phyloP scores from a whole-genome alignment of 176 grass and related monocot species.

The Thinopyrum elongatum region DNA sequence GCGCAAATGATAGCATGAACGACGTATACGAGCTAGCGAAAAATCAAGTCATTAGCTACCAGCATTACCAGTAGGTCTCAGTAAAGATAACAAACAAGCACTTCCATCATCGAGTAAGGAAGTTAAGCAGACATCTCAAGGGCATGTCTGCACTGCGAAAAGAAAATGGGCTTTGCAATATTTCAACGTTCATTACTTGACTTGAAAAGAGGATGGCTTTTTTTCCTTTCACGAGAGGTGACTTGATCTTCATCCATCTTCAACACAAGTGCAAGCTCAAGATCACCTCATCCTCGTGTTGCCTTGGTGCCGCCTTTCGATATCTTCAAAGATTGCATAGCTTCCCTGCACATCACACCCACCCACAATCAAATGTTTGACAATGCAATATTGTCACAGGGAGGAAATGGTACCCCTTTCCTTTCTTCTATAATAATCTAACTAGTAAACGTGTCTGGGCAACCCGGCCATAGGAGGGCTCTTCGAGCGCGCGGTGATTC shows the following conservation, averaged over 20 bases:
- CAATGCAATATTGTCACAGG: not conserved
- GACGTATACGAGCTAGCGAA: too few species aligned
- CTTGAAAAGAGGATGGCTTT: not conserved
- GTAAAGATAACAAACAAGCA: too few species aligned
- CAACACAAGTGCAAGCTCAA: not conserved
- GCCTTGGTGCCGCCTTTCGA: too few species aligned
- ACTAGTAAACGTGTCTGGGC: too few species aligned
- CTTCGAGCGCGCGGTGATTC: too few species aligned
- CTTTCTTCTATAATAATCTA: not conserved
- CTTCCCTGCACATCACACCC: not conserved
- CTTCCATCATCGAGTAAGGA: too few species aligned
- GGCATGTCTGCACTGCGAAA: not conserved
- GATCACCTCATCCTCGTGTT: too few species aligned
- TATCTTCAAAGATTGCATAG: too few species aligned
- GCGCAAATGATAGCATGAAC: too few species aligned
- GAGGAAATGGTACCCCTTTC: not conserved
- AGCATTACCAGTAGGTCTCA: too few species aligned
- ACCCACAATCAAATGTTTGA: not conserved
- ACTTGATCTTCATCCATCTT: not conserved
- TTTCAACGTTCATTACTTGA: not conserved
- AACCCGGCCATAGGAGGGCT: too few species aligned
- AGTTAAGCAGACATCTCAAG: not conserved
- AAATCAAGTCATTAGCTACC: too few species aligned
- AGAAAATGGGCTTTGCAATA: not conserved
- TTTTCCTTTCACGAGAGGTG: not conserved